Evolutionary conservation across 2,329 filamentous ascomycete genomes (phyloP).

Genomic region (Alternaria solani): DNA sequence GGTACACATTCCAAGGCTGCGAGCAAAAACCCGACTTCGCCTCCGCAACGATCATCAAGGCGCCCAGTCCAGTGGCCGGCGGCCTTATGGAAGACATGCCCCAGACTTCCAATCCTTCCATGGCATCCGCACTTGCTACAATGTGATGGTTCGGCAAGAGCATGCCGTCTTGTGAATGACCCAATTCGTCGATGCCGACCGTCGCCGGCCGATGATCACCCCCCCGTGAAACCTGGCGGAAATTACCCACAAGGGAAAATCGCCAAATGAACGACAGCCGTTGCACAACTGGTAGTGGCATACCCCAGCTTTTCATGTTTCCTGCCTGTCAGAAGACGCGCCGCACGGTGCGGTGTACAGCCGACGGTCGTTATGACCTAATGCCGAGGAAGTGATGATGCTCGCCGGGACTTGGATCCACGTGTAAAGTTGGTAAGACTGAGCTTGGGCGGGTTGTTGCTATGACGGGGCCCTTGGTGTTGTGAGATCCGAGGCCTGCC

Average conservation of each 20-base stretch:
- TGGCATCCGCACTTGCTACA: not conserved
- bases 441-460: constrained; percentile 5
- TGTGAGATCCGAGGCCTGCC: constrained; percentile 8
- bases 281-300: constrained; percentile 2
- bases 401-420: not conserved
- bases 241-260: constrained; percentile 4
- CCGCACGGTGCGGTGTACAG: not conserved
- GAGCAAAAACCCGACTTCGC: not conserved
- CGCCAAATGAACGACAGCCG: constrained; percentile 14
- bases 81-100: constrained; percentile 2
- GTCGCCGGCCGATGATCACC: not conserved
- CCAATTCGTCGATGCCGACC: not conserved
- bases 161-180: not conserved
- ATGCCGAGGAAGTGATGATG: constrained; percentile 1
- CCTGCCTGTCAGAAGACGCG: constrained; percentile 2
- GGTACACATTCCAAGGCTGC: not conserved
- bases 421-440: not conserved
- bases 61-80: not conserved
- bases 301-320: constrained; percentile 18
- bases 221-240: constrained; percentile 3
- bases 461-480: constrained; percentile 1
- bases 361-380: constrained; percentile 8
- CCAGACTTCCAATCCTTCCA: constrained; percentile 7
- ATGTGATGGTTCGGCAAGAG: not conserved
- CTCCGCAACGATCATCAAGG: constrained; percentile 4